phyloP scores from a whole-genome alignment of 2,329 filamentous ascomycete genomes.

The Penicillium sclerotiorum region DNA sequence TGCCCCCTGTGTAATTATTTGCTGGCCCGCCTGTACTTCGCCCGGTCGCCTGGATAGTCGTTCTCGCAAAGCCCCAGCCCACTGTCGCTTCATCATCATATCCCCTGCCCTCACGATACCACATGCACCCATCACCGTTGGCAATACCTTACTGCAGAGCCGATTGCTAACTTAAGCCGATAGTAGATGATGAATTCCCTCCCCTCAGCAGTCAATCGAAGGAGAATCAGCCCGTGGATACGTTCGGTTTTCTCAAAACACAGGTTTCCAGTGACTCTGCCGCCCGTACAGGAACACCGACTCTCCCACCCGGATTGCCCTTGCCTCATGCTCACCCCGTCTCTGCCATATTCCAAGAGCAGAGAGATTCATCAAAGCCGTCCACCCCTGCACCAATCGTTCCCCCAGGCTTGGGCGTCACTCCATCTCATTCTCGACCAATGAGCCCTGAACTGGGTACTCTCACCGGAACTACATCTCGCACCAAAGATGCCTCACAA shows the following conservation, averaged over 20 bases:
- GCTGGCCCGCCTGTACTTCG: conserved; percentile 32
- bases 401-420: conserved; percentile 34
- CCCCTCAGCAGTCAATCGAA: conserved; percentile 45
- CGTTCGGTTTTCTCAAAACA: conserved; percentile 40
- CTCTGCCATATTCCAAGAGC: conserved; percentile 36
- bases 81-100: conserved; percentile 10
- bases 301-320: conserved; percentile 45
- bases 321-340: conserved; percentile 45
- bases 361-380: conserved; percentile 33
- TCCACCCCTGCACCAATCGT: conserved; percentile 30
- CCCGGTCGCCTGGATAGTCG: conserved; percentile 7
- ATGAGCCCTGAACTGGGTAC: conserved; percentile 31
- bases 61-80: conserved; percentile 15
- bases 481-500: conserved; percentile 37
- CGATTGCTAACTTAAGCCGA: conserved; percentile 31
- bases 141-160: conserved; percentile 12
- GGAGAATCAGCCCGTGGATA: conserved; percentile 38
- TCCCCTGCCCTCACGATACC: conserved; percentile 9
- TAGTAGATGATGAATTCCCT: conserved; percentile 52
- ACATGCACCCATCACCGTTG: conserved; percentile 9
- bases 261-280: conserved; percentile 36
- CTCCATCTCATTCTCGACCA: conserved; percentile 32
- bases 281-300: conserved; percentile 42
- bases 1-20: conserved; percentile 40
- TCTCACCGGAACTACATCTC: conserved; percentile 22